Percentiles rank a stretch among this genome's conserved stretches.
Evolutionary conservation across 139 green algal genomes (phyloP).

Genomic region (Micromonas commoda): DNA sequence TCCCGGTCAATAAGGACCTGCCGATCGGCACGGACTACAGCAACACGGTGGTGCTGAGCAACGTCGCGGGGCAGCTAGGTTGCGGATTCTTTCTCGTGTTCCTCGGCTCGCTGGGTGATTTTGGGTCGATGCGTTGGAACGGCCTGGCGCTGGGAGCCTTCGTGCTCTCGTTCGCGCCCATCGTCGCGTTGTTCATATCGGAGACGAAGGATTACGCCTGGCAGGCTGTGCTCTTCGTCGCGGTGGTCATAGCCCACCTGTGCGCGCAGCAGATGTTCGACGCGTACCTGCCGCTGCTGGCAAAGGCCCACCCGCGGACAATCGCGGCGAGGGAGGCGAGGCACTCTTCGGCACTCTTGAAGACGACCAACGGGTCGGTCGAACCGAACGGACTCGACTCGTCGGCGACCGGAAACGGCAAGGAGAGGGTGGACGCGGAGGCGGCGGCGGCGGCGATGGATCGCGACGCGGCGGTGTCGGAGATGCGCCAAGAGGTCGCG

Average conservation of each 20-base stretch:
- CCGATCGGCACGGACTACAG: neutral
- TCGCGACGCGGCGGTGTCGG: neutral
- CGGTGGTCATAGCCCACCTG: neutral
- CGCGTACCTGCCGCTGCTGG: constrained; percentile 2
- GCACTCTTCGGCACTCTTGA: neutral
- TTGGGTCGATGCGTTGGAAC: neutral
- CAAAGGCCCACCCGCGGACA: neutral
- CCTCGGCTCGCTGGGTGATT: constrained; percentile 1
- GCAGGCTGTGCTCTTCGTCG: neutral
- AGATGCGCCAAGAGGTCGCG: neutral
- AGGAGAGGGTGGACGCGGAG: no score
- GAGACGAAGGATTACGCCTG: neutral
- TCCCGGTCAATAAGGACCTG: neutral
- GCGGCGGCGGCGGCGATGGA: neutral
- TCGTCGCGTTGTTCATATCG: neutral
- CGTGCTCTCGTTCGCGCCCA: neutral
- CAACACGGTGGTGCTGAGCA: neutral
- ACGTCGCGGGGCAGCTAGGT: neutral
- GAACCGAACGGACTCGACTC: no score
- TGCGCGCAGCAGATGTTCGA: neutral
- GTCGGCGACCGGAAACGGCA: no score
- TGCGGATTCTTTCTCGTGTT: neutral
- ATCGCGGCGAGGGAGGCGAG: neutral
- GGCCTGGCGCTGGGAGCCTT: neutral
- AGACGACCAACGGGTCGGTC: neutral